Conservation (phyloP, 1,139 yeast species). For the Tardiomyces depauwii region DNA sequence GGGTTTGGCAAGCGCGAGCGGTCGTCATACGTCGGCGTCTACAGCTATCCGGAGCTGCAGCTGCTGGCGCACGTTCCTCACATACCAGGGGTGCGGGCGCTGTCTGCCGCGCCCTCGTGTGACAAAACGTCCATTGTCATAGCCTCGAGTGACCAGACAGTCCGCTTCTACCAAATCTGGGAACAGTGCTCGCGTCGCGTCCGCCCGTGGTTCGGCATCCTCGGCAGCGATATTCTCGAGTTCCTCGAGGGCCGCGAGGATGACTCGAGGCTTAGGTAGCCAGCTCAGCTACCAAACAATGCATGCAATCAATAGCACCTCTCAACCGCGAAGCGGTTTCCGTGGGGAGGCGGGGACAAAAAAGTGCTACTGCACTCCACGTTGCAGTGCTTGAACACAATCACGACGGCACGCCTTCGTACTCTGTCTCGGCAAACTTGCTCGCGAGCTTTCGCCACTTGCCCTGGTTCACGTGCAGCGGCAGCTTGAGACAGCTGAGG, state of each 20-base stretch:
- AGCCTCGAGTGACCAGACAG: not conserved
- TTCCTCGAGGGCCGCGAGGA: not conserved
- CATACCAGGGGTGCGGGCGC: not conserved
- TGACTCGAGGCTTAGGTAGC: not conserved
- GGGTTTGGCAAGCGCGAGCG: not conserved
- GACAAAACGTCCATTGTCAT: not conserved
- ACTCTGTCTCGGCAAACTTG: constrained; percentile 37
- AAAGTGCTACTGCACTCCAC: no score
- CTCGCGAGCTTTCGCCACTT: constrained; percentile 42
- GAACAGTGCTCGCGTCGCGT: not conserved
- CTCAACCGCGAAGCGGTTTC: no score
- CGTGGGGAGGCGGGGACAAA: no score
- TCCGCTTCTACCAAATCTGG: not conserved
- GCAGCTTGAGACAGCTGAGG: constrained; percentile 33
- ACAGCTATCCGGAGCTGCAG: not conserved
- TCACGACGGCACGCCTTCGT: constrained; percentile 52
- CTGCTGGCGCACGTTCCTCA: not conserved
- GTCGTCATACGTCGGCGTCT: not conserved
- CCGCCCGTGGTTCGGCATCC: not conserved
- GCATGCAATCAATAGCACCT: not conserved
- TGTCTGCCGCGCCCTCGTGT: not conserved
- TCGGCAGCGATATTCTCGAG: constrained; percentile 1
- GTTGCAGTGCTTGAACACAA: no score
- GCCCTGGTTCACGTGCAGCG: constrained; percentile 44
- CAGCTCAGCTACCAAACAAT: not conserved